These are phyloP conservation scores for Diplodia seriata DNA, from an alignment of 2,329 filamentous ascomycete species.

Conservation along the genomic window DNA sequence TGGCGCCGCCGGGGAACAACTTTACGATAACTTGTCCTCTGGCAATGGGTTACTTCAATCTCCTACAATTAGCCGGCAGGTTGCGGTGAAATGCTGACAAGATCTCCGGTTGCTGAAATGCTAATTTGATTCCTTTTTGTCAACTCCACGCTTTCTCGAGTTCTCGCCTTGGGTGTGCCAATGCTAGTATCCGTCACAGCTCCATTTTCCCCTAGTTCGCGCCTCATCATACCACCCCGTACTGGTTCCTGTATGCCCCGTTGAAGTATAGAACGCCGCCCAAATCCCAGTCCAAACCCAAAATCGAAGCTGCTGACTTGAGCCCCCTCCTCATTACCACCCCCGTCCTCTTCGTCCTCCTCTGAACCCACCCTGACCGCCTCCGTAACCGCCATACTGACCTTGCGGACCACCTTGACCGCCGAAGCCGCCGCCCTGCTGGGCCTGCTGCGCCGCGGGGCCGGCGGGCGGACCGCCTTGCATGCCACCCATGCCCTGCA, in stretches of 20 bases:
- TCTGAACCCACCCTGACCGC: slow-evolving; percentile 31
- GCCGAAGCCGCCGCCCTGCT: slow-evolving; percentile 27
- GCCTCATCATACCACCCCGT: slow-evolving; percentile 11
- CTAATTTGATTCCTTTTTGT: not conserved
- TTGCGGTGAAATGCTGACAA: too few relatives aligned
- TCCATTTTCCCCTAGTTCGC: not conserved
- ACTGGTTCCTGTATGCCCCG: not conserved
- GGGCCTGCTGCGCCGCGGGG: slow-evolving; percentile 29
- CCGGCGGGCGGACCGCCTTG: slow-evolving; percentile 30
- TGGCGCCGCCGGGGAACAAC: too few relatives aligned
- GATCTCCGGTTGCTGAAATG: too few relatives aligned
- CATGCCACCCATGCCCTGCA: slow-evolving; percentile 48
- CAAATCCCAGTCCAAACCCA: slow-evolving; percentile 6
- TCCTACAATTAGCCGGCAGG: too few relatives aligned
- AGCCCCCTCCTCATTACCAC: slow-evolving; percentile 7
- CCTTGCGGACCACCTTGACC: slow-evolving; percentile 21
- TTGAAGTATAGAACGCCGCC: slow-evolving; percentile 18
- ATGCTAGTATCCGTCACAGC: not conserved
- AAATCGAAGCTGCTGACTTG: not conserved
- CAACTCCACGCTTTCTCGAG: not conserved
- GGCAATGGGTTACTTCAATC: too few relatives aligned
- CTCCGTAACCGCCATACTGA: slow-evolving; percentile 25
- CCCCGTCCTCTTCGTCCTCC: slow-evolving; percentile 29
- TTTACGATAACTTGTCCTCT: too few relatives aligned
- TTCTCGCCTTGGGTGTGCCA: not conserved